These are phyloP conservation scores for Aspergillus ibericus DNA, from an alignment of 2,329 filamentous ascomycete genomes.

Conservation along the genomic window DNA sequence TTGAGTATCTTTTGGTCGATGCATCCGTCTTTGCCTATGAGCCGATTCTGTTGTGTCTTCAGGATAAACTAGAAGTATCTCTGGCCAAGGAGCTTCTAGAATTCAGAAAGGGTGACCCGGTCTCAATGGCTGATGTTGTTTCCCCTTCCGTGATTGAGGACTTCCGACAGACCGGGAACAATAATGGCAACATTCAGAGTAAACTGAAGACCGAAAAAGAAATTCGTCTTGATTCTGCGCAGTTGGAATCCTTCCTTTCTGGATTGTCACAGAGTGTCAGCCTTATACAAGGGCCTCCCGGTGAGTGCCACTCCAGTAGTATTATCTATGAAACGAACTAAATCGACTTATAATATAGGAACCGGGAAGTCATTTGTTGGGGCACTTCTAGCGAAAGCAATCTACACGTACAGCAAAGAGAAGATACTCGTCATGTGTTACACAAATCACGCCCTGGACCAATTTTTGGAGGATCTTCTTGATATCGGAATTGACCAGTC, in stretches of 20 bases:
- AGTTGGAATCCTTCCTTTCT: conserved; percentile 57
- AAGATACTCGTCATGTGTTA: conserved; percentile 66
- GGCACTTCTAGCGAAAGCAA: conserved; percentile 58
- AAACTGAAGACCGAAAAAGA: conserved; percentile 30
- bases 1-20: conserved; percentile 60
- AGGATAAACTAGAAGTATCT: conserved; percentile 57
- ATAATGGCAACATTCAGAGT: conserved; percentile 30
- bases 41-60: conserved; percentile 62
- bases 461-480: conserved; percentile 66
- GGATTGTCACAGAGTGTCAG: conserved; percentile 57
- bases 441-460: conserved; percentile 67
- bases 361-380: conserved; percentile 77
- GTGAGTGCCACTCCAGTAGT: conserved; percentile 32
- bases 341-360: conserved; percentile 41
- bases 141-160: conserved; percentile 14
- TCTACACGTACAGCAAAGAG: conserved; percentile 52
- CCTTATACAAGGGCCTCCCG: conserved; percentile 72
- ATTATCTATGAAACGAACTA: no score
- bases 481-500: conserved; percentile 55
- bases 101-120: conserved; percentile 21
- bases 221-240: conserved; percentile 53
- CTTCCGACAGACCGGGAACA: conserved; percentile 13
- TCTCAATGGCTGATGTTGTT: conserved; percentile 9
- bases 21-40: conserved; percentile 69
- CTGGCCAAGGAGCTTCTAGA: conserved; percentile 56